A percentile compares a stretch with the other conserved stretches of the same genome.
phyloP scores from a whole-genome alignment of 495 filamentous ascomycete genomes.

The Haplographium delicatum region DNA sequence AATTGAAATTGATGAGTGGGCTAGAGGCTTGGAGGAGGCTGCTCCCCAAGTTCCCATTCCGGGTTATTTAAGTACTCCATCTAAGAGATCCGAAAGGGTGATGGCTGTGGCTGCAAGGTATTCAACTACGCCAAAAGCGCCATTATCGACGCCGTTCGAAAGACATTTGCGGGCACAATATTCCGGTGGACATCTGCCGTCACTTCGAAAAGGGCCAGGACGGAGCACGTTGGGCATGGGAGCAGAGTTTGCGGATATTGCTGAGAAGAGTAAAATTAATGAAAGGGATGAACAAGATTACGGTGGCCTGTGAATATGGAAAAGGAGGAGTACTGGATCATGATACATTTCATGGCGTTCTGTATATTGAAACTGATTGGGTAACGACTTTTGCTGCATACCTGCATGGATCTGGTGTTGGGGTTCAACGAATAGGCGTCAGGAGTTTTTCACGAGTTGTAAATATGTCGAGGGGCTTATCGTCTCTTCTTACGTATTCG shows the following conservation, averaged over 20 bases:
- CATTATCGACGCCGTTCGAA: slow-evolving; percentile 28
- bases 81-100: slow-evolving; percentile 49
- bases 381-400: background rate
- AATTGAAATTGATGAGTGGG: slow-evolving; percentile 15
- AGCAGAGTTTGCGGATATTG: slow-evolving; percentile 18
- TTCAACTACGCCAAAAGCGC: slow-evolving; percentile 28
- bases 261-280: slow-evolving; percentile 13
- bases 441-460: no score
- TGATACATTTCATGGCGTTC: slow-evolving; percentile 10
- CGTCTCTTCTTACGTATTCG: background rate
- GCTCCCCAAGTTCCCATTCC: slow-evolving; percentile 42
- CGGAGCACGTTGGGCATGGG: slow-evolving; percentile 15
- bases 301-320: background rate
- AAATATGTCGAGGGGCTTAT: slow-evolving; percentile 7
- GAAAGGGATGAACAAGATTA: slow-evolving; percentile 1
- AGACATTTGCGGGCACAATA: slow-evolving; percentile 23
- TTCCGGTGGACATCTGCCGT: slow-evolving; percentile 9
- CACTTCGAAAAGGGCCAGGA: slow-evolving; percentile 9
- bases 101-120: slow-evolving; percentile 37
- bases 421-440: slow-evolving; percentile 8
- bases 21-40: slow-evolving; percentile 15
- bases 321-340: background rate
- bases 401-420: slow-evolving; percentile 6
- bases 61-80: slow-evolving; percentile 52
- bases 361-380: slow-evolving; percentile 14